phyloP scores from a whole-genome alignment of 2,329 filamentous ascomycete genomes.

The Fusarium mundagurra region DNA sequence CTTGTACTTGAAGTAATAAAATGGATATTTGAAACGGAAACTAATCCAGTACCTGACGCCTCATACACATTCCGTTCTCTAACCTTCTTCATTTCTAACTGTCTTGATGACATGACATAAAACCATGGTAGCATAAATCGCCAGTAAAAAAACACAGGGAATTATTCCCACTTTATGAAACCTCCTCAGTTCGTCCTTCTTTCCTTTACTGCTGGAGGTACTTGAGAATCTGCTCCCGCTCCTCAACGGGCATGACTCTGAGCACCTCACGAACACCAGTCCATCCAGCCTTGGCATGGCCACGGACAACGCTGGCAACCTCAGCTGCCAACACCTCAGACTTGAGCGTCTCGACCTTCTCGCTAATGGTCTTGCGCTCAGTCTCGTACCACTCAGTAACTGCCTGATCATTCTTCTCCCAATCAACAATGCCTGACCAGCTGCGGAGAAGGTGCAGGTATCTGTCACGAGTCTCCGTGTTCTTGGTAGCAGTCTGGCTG shows the following conservation, averaged over 20 bases:
- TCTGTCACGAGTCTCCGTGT: constrained; percentile 66
- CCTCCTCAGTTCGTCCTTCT: not conserved
- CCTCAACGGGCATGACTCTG: constrained; percentile 84
- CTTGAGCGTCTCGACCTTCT: constrained; percentile 87
- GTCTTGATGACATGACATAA: constrained; percentile 34
- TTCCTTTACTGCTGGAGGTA: constrained; percentile 58
- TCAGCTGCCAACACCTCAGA: constrained; percentile 69
- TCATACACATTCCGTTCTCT: constrained; percentile 35
- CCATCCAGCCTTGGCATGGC: constrained; percentile 73
- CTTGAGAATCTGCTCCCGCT: constrained; percentile 84
- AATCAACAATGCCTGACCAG: constrained; percentile 83
- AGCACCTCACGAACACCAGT: constrained; percentile 89
- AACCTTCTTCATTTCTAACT: constrained; percentile 38
- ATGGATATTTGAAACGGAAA: constrained; percentile 36
- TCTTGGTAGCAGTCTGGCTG: constrained; percentile 51
- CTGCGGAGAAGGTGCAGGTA: constrained; percentile 81
- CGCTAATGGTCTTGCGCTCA: constrained; percentile 83
- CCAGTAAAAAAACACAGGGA: constrained; percentile 29
- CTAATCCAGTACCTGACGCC: constrained; percentile 38
- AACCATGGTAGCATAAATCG: constrained; percentile 34
- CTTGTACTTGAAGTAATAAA: not conserved
- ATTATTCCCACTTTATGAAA: constrained; percentile 12
- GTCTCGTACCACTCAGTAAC: constrained; percentile 97
- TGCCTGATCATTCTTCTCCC: constrained; percentile 80
- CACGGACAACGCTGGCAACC: constrained; percentile 56